A percentile compares a stretch with the other conserved stretches of the same genome.
These are phyloP conservation scores for Pseudogymnoascus sp. DNA, from an alignment of 2,329 filamentous ascomycete genomes.

Conservation along the genomic window DNA sequence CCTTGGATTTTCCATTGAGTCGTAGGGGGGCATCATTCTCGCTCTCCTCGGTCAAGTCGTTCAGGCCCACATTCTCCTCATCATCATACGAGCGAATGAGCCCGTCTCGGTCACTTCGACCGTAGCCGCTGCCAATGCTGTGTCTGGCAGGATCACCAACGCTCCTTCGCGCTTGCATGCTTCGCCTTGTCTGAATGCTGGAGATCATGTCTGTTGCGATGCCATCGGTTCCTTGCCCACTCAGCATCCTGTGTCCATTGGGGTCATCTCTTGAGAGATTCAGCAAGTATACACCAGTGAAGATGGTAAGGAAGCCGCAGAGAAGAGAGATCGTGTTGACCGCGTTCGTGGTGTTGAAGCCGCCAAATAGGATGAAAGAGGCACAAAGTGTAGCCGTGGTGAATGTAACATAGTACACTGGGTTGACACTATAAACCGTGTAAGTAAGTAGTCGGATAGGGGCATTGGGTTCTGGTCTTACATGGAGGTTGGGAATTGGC, in stretches of 20 bases:
- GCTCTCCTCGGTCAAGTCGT: constrained; percentile 69
- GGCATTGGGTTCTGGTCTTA: constrained; percentile 38
- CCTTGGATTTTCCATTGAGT: neutral
- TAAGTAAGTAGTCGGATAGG: neutral
- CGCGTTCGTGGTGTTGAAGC: constrained; percentile 88
- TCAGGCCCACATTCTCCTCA: constrained; percentile 64
- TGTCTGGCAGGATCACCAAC: constrained; percentile 45
- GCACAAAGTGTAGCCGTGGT: constrained; percentile 89
- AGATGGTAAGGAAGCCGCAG: constrained; percentile 89
- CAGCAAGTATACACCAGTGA: constrained; percentile 88
- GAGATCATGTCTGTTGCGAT: constrained; percentile 88
- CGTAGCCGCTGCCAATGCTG: constrained; percentile 53
- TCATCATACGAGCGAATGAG: constrained; percentile 86
- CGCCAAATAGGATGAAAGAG: constrained; percentile 90
- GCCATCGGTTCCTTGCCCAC: constrained; percentile 57
- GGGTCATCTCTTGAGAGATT: constrained; percentile 93
- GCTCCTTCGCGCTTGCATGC: constrained; percentile 83
- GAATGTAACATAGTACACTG: constrained; percentile 91
- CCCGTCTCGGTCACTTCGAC: constrained; percentile 61
- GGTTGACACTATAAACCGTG: constrained; percentile 51
- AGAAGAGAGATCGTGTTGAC: constrained; percentile 89
- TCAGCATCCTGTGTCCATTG: constrained; percentile 60
- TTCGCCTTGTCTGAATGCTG: constrained; percentile 78
- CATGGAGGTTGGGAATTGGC: constrained; percentile 96
- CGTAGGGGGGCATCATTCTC: constrained; percentile 44